These are phyloP conservation scores for Ophiostoma australiae DNA, from an alignment of 2,329 filamentous ascomycete genomes.

Conservation along the genomic window DNA sequence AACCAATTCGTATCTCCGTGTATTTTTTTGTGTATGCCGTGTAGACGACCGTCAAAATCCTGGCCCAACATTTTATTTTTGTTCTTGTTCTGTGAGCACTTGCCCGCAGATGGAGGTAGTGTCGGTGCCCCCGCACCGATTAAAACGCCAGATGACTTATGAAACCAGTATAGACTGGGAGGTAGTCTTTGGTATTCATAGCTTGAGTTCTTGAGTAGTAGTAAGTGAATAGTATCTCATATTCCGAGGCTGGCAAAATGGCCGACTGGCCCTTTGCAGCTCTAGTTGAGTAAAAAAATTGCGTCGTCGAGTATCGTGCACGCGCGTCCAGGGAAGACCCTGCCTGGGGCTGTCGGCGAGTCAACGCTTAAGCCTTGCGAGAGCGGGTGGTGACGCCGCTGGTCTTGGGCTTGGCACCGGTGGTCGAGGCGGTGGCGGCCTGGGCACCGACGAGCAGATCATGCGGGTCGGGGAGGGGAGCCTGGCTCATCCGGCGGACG, in stretches of 20 bases:
- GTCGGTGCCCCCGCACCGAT: not conserved
- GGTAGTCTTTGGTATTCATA: not conserved
- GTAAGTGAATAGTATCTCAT: not conserved
- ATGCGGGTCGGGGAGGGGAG: slow-evolving; percentile 75
- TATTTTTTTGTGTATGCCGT: slow-evolving; percentile 22
- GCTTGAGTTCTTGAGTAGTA: not conserved
- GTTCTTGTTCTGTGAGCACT: slow-evolving; percentile 18
- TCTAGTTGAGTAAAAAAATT: not conserved
- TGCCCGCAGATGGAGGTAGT: slow-evolving; percentile 13
- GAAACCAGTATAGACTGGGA: not conserved
- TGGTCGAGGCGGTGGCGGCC: slow-evolving; percentile 51
- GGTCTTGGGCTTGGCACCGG: slow-evolving; percentile 45
- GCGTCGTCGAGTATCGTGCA: not conserved
- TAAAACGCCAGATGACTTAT: slow-evolving; percentile 7
- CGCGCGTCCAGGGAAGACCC: not conserved
- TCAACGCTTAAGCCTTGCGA: slow-evolving; percentile 58
- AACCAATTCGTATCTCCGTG: slow-evolving; percentile 21
- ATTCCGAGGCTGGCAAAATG: not conserved
- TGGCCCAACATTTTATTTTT: not conserved
- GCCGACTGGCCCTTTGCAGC: not conserved
- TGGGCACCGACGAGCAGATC: slow-evolving; percentile 55
- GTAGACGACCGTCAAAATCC: slow-evolving; percentile 16
- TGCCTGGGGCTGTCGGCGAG: not conserved
- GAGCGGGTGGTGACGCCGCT: slow-evolving; percentile 54
- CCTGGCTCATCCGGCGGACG: slow-evolving; percentile 60